Base-by-base conservation (phyloP, 129 eudicot species). In the Sambucus nigra region DNA sequence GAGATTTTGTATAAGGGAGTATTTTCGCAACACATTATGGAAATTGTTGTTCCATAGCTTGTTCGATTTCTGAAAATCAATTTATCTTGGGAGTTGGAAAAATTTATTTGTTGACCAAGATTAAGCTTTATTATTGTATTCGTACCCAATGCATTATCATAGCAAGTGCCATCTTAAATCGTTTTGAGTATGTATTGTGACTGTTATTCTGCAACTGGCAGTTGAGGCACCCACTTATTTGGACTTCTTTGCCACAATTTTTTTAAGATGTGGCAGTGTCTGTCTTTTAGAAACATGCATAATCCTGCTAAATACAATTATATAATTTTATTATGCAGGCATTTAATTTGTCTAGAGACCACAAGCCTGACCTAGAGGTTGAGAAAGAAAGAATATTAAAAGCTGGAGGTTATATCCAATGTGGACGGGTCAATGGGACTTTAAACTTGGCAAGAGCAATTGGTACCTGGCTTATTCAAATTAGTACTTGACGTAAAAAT, bases 391-490 rank as follows among this genome's bases (percentile, higher is more conserved):
- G 97, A 73, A 89, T 89, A 59, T 10, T 64, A 33, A 80, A 71
- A 57, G 97, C 97, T 65, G 97, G 97, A 39, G 97, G 97, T 50
- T 89, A 56, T 69, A 79, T 89, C 48, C 82, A 73, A 11, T 65
- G 68, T 52, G 97, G 97, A 35, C 83, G 95, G 54, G 85, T 89
- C 25, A 89, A 89, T 59, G 94, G 95, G 77, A 77, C 73, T 67
- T 66, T 88, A 39, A 88, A 88, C 66, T 59, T 88, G 75, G 56
- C 97, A 41, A 83, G 97, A 69, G 97, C 97, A 25, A 88, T 88
- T 32, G 94, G 97, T 88, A 69, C 26, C 60, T 40, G 23, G 22
- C 44, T 14, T 25, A 21, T 44, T 44, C 14, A 25, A 29, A 41
- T 53, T 44, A 7, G 14, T 21, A 55, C 52, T 18, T 51, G 38